These are phyloP conservation scores for Sporothrix mexicana DNA, from an alignment of 2,329 filamentous ascomycete species.

Conservation along the genomic window DNA sequence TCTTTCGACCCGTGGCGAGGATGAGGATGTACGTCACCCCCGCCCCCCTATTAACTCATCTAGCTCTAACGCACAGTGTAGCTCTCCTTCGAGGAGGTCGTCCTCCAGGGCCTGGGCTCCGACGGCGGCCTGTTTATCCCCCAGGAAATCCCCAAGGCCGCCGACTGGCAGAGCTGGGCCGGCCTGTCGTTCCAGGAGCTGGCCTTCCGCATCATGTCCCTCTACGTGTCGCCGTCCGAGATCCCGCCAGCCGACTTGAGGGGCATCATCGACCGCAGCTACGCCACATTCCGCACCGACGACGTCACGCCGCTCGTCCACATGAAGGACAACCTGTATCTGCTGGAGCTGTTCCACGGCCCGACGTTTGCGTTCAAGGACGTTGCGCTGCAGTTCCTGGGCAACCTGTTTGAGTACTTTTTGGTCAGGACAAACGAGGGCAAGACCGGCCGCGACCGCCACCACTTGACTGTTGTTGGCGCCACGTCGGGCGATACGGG, in stretches of 20 bases:
- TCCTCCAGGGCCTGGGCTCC: conserved; percentile 83
- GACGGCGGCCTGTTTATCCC: conserved; percentile 92
- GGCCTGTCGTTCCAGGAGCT: conserved; percentile 80
- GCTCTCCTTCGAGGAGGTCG: conserved; percentile 90
- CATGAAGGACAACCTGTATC: conserved; percentile 76
- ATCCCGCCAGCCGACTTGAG: conserved; percentile 82
- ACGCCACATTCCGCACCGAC: conserved; percentile 82
- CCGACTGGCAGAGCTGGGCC: conserved; percentile 68
- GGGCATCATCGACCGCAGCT: conserved; percentile 81
- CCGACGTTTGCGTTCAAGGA: conserved; percentile 97
- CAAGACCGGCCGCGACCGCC: conserved; percentile 69
- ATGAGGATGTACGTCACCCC: conserved; percentile 36
- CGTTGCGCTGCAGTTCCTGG: conserved; percentile 88
- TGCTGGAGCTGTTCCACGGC: conserved; percentile 95
- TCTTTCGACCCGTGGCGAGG: conserved; percentile 38
- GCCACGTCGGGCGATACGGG: conserved; percentile 90
- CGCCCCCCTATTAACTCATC: no score
- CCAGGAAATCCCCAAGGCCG: conserved; percentile 70
- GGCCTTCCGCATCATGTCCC: conserved; percentile 81
- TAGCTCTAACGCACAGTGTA: no score
- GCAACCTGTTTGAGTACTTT: conserved; percentile 95
- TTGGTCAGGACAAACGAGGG: conserved; percentile 73
- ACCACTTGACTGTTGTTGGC: conserved; percentile 85
- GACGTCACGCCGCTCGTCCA: conserved; percentile 80
- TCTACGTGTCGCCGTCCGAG: conserved; percentile 84